phyloP scores from a whole-genome alignment of 441 rosid species.

The Macaranga tanarius region DNA sequence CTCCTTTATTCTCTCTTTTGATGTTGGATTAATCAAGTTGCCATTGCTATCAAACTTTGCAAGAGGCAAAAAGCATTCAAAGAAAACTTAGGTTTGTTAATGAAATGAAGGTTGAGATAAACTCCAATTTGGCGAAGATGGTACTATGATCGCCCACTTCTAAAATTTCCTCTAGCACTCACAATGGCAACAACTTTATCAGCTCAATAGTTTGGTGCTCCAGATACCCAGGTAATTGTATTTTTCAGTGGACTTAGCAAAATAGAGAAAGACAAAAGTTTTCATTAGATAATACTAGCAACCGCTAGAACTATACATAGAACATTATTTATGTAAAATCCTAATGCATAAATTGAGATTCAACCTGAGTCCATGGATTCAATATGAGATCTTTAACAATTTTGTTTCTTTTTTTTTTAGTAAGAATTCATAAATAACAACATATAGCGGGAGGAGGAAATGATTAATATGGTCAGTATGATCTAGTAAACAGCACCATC shows the following conservation, averaged over 20 bases:
- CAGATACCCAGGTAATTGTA: slow-evolving; percentile 81
- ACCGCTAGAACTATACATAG: too few relatives aligned
- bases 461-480: too few relatives aligned
- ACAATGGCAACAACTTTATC: slow-evolving; percentile 73
- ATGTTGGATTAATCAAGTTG: slow-evolving; percentile 50
- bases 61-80: slow-evolving; percentile 64
- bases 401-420: too few relatives aligned
- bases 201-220: slow-evolving; percentile 74
- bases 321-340: neutral
- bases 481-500: too few relatives aligned
- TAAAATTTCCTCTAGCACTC: slow-evolving; percentile 55
- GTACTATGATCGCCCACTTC: slow-evolving; percentile 58
- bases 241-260: slow-evolving; percentile 67
- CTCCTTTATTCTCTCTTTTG: slow-evolving; percentile 43
- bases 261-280: neutral
- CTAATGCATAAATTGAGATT: too few relatives aligned
- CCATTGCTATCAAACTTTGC: slow-evolving; percentile 64
- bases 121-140: slow-evolving; percentile 82
- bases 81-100: slow-evolving; percentile 73
- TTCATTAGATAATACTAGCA: neutral
- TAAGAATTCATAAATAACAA: too few relatives aligned
- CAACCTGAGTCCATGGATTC: too few relatives aligned
- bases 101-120: slow-evolving; percentile 74
- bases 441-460: too few relatives aligned
- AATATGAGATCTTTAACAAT: too few relatives aligned